Conservation (phyloP, 2,329 filamentous ascomycete species). For the Aspergillus sp. region DNA sequence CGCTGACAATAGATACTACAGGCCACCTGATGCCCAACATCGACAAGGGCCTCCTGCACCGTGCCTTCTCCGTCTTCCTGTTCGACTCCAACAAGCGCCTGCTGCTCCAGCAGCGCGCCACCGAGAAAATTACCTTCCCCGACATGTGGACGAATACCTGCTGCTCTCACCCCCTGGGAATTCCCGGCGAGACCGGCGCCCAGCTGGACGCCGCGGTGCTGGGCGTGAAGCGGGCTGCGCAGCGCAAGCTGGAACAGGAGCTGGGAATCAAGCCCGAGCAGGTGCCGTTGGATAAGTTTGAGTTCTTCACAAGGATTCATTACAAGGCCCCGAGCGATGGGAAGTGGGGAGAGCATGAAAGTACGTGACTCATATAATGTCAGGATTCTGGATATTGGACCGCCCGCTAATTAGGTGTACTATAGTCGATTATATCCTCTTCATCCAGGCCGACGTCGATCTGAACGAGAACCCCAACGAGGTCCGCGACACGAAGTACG, state of each 20-base stretch:
- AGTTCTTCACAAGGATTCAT: slow-evolving; percentile 94
- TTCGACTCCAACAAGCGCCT: slow-evolving; percentile 93
- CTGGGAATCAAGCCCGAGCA: slow-evolving; percentile 86
- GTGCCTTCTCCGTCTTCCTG: slow-evolving; percentile 96
- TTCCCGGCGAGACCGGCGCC: slow-evolving; percentile 85
- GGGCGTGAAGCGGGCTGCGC: slow-evolving; percentile 87
- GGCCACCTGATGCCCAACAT: slow-evolving; percentile 99
- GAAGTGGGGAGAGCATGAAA: slow-evolving; percentile 98
- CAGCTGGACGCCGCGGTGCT: slow-evolving; percentile 75
- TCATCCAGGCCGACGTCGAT: slow-evolving; percentile 92
- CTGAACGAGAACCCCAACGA: slow-evolving; percentile 78
- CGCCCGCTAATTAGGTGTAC: slow-evolving; percentile 15
- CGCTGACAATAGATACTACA: slow-evolving; percentile 38
- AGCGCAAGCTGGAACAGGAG: slow-evolving; percentile 92
- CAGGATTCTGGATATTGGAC: background rate
- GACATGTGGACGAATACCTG: slow-evolving; percentile 99
- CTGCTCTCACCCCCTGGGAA: slow-evolving; percentile 93
- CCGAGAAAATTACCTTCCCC: slow-evolving; percentile 98
- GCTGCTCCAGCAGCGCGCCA: slow-evolving; percentile 89
- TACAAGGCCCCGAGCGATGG: slow-evolving; percentile 97
- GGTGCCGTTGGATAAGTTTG: slow-evolving; percentile 87
- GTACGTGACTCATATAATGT: slow-evolving; percentile 54
- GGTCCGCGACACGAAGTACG: slow-evolving; percentile 80
- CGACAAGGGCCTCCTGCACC: slow-evolving; percentile 89
- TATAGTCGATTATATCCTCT: slow-evolving; percentile 94